These are phyloP conservation scores for Peronospora destructor DNA, from an alignment of 352 stramenopile genomes.

Conservation along the genomic window DNA sequence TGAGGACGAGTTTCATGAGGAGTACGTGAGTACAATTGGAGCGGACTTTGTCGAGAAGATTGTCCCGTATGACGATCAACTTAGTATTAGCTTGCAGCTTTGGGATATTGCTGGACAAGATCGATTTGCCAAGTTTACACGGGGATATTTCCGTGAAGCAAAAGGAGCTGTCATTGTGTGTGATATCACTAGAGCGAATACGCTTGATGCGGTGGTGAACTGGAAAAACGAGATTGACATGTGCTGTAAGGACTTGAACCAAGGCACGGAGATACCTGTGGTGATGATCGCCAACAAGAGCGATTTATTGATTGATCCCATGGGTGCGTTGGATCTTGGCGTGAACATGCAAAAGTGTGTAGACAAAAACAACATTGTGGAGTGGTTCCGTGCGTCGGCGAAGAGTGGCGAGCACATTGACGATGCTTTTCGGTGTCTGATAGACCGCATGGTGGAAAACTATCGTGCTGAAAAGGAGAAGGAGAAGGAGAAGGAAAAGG, in stretches of 20 bases:
- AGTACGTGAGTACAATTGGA: slow-evolving; percentile 82
- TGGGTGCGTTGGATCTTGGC: slow-evolving; percentile 60
- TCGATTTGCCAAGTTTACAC: slow-evolving; percentile 83
- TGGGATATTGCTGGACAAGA: slow-evolving; percentile 87
- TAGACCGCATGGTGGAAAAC: slow-evolving; percentile 53
- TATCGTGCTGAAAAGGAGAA: slow-evolving; percentile 32
- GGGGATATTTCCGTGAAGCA: slow-evolving; percentile 77
- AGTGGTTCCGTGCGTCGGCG: slow-evolving; percentile 72
- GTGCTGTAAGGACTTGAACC: slow-evolving; percentile 47
- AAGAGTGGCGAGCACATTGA: slow-evolving; percentile 61
- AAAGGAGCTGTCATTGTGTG: slow-evolving; percentile 83
- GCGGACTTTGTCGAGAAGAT: slow-evolving; percentile 83
- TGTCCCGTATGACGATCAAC: slow-evolving; percentile 48
- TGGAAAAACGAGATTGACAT: slow-evolving; percentile 81
- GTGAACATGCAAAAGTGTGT: slow-evolving; percentile 85
- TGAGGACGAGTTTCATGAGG: slow-evolving; percentile 59
- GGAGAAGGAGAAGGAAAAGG: slow-evolving; percentile 18
- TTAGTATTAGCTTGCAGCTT: slow-evolving; percentile 69
- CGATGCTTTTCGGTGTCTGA: slow-evolving; percentile 54
- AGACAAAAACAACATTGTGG: slow-evolving; percentile 55
- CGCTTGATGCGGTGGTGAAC: slow-evolving; percentile 71
- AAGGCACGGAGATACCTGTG: slow-evolving; percentile 49
- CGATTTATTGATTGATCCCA: slow-evolving; percentile 63
- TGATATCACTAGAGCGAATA: slow-evolving; percentile 81
- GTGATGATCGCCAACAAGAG: slow-evolving; percentile 85